phyloP scores from a whole-genome alignment of 2,329 filamentous ascomycete genomes.

The Colletotrichum destructivum region DNA sequence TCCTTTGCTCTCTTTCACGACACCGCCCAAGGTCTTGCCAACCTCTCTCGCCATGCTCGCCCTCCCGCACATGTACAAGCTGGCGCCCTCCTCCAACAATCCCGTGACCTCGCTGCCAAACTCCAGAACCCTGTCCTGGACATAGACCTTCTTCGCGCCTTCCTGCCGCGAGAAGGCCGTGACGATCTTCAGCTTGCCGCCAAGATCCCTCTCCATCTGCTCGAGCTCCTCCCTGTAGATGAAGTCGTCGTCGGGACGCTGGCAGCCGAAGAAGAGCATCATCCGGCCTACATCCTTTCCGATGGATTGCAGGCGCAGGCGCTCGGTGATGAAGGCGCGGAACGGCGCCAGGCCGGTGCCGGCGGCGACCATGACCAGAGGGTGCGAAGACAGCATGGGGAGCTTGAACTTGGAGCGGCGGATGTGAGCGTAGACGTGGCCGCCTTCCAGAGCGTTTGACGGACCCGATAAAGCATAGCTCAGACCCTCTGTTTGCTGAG shows the following conservation, averaged over 20 bases:
- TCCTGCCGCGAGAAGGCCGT: constrained; percentile 51
- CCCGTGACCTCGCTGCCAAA: constrained; percentile 47
- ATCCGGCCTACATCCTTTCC: constrained; percentile 51
- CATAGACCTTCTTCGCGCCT: constrained; percentile 49
- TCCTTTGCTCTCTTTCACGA: constrained; percentile 52
- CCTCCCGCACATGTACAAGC: constrained; percentile 59
- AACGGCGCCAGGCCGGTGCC: constrained; percentile 66
- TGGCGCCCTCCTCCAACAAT: constrained; percentile 53
- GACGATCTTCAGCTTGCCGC: constrained; percentile 47
- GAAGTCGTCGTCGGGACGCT: constrained; percentile 53
- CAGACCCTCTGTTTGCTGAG: constrained; percentile 2
- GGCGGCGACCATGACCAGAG: constrained; percentile 65
- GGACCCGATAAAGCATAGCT: constrained; percentile 33
- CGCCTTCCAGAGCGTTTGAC: constrained; percentile 42
- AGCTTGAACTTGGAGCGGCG: constrained; percentile 57
- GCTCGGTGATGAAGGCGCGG: constrained; percentile 53
- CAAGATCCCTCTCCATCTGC: constrained; percentile 44
- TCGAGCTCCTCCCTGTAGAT: constrained; percentile 47
- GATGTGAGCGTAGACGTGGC: constrained; percentile 53
- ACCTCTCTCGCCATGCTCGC: constrained; percentile 62
- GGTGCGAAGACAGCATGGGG: constrained; percentile 55
- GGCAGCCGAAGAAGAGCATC: constrained; percentile 59
- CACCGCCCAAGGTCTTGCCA: constrained; percentile 54
- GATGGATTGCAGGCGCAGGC: constrained; percentile 58
- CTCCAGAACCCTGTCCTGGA: constrained; percentile 55